Conservation (phyloP, 495 filamentous ascomycete species). For the Melanomma pulvis-pyrius region DNA sequence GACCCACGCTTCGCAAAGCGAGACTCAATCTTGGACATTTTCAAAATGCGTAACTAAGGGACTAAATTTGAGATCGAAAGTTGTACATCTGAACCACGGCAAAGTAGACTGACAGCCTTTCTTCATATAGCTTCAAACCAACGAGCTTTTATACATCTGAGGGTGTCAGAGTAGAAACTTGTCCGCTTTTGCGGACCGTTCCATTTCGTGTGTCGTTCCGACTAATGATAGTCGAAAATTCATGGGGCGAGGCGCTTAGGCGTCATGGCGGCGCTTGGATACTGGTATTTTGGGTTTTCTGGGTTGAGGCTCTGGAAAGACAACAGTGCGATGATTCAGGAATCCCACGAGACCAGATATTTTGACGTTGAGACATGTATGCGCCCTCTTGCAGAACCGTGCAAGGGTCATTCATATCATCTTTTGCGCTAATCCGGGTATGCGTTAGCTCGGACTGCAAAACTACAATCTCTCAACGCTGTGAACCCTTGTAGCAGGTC, state of each 20-base stretch:
- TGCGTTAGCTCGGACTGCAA: too few relatives aligned
- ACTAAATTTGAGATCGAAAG: background rate
- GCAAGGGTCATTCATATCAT: too few relatives aligned
- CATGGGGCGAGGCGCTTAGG: background rate
- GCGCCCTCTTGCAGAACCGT: too few relatives aligned
- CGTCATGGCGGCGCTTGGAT: background rate
- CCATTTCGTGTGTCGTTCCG: background rate
- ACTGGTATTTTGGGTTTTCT: background rate
- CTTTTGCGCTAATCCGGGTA: too few relatives aligned
- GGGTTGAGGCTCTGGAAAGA: too few relatives aligned
- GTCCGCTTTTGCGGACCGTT: background rate
- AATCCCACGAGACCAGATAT: too few relatives aligned
- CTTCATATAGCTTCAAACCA: background rate
- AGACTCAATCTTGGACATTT: background rate
- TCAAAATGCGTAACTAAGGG: background rate
- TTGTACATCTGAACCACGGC: background rate
- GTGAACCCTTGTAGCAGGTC: too few relatives aligned
- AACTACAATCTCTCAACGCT: too few relatives aligned
- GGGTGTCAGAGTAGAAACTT: background rate
- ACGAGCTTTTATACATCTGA: background rate
- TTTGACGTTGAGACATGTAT: too few relatives aligned
- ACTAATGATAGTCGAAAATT: background rate
- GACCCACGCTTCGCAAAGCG: background rate
- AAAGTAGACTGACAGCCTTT: background rate
- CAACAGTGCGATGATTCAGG: too few relatives aligned